Evolutionary conservation across 2,329 filamentous ascomycete species (phyloP).

Genomic region (Phyllosticta citrichinensis): DNA sequence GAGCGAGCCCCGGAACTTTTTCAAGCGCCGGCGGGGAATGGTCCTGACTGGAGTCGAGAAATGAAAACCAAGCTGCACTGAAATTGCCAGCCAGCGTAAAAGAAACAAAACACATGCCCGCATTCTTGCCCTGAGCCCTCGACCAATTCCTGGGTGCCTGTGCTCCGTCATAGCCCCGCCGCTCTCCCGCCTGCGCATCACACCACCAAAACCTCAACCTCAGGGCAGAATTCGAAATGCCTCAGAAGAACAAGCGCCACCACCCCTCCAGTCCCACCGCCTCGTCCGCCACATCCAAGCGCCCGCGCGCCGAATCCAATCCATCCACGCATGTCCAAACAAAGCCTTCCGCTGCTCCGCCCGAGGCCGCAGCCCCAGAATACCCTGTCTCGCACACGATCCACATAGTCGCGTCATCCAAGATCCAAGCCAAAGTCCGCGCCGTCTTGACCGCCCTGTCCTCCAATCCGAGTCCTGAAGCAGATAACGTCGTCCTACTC

Average conservation of each 20-base stretch:
- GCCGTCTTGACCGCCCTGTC: background rate
- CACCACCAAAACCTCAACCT: background rate
- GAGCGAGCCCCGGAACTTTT: too few species aligned
- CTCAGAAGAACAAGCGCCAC: constrained; percentile 8
- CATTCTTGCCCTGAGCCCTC: too few species aligned
- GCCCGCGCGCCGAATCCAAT: constrained; percentile 1
- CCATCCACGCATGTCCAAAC: background rate
- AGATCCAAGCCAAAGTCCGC: constrained; percentile 7
- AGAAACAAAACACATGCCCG: too few species aligned
- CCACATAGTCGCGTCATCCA: constrained; percentile 6
- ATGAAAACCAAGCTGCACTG: too few species aligned
- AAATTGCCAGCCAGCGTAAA: too few species aligned
- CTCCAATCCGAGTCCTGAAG: background rate
- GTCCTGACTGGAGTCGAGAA: too few species aligned
- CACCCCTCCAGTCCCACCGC: background rate
- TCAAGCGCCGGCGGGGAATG: too few species aligned
- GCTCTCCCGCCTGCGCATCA: background rate
- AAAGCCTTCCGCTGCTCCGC: background rate
- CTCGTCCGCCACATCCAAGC: constrained; percentile 4
- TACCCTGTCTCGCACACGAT: background rate
- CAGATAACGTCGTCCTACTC: background rate
- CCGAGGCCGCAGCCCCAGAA: background rate
- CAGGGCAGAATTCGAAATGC: background rate
- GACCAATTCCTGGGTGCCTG: too few species aligned
- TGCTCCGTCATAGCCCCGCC: background rate